Percentiles rank a stretch among this genome's conserved stretches.
phyloP scores from a whole-genome alignment of 139 green algal genomes.

The Chlamydomonas sp. region DNA sequence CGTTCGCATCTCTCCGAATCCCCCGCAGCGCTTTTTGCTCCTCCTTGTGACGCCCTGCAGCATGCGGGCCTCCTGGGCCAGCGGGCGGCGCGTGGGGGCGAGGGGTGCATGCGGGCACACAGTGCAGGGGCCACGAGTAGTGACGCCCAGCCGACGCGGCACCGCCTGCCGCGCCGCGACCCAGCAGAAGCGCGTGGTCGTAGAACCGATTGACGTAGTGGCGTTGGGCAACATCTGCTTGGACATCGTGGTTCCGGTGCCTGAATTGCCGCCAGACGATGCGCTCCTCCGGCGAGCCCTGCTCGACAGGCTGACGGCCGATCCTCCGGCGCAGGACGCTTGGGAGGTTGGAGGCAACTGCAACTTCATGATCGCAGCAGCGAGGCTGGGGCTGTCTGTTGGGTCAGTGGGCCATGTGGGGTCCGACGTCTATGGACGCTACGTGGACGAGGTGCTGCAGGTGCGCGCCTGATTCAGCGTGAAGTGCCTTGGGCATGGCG shows the following conservation, averaged over 20 bases:
- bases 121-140: too few relatives aligned
- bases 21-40: too few relatives aligned
- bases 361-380: slow-evolving; percentile 89
- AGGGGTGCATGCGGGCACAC: too few relatives aligned
- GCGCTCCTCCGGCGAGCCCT: slow-evolving; percentile 20
- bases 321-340: slow-evolving; percentile 15
- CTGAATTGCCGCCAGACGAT: slow-evolving; percentile 43
- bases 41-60: too few relatives aligned
- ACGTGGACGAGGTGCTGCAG: slow-evolving; percentile 63
- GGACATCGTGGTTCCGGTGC: slow-evolving; percentile 62
- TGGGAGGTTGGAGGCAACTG: slow-evolving; percentile 78
- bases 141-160: too few relatives aligned
- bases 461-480: slow-evolving; percentile 25
- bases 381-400: slow-evolving; percentile 69
- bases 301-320: slow-evolving; percentile 41
- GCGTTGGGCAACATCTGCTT: slow-evolving; percentile 81
- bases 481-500: too few relatives aligned
- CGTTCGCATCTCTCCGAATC: too few relatives aligned
- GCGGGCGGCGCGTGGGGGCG: too few relatives aligned
- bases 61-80: too few relatives aligned
- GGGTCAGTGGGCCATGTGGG: slow-evolving; percentile 70
- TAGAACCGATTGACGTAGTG: slow-evolving; percentile 69
- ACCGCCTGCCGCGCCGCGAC: too few relatives aligned
- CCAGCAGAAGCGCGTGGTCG: too few relatives aligned
- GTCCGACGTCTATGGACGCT: slow-evolving; percentile 72